phyloP scores from a whole-genome alignment of 345 rosid species.

The Firmiana major region DNA sequence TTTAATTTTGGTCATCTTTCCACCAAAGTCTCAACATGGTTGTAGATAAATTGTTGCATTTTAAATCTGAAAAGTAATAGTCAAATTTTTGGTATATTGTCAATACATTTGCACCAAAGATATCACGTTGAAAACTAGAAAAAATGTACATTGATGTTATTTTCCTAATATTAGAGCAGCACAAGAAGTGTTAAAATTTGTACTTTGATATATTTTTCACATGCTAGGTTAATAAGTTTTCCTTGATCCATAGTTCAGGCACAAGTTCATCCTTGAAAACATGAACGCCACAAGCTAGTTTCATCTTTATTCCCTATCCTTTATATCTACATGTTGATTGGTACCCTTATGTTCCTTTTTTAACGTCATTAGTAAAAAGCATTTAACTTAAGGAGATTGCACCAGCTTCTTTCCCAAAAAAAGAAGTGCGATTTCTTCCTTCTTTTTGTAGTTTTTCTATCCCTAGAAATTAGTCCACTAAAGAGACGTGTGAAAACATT shows the following conservation, averaged over 20 bases:
- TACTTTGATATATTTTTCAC: neutral
- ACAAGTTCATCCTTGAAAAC: neutral
- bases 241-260: neutral
- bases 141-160: neutral
- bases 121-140: neutral
- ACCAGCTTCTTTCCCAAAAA: neutral
- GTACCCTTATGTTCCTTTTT: neutral
- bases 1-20: neutral
- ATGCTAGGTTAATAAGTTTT: neutral
- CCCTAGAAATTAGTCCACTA: neutral
- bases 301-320: neutral
- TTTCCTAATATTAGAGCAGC: neutral
- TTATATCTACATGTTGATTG: neutral
- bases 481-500: neutral
- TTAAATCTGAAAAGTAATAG: neutral
- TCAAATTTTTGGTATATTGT: too few species aligned
- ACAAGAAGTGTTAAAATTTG: neutral
- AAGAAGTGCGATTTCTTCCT: neutral
- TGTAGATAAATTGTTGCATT: neutral
- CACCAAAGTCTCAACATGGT: neutral
- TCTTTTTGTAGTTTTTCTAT: neutral
- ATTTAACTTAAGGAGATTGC: neutral
- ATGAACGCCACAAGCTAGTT: neutral
- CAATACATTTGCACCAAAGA: too few species aligned
- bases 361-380: neutral